These are phyloP conservation scores for Diaporthe nobilis DNA, from an alignment of 2,329 filamentous ascomycete genomes.

Conservation along the genomic window DNA sequence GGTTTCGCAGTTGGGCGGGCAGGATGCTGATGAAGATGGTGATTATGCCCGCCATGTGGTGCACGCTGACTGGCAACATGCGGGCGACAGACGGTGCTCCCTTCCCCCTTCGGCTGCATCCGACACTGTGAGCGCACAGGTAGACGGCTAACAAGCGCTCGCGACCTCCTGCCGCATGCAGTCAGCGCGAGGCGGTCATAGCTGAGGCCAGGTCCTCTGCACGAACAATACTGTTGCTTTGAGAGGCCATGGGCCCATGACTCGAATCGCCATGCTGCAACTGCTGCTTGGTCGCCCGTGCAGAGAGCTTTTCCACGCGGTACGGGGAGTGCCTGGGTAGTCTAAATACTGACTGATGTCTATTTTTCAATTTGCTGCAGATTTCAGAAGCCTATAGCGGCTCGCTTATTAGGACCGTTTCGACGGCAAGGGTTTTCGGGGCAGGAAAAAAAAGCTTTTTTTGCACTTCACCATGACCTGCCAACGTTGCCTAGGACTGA, in stretches of 20 bases:
- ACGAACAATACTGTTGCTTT: slow-evolving; percentile 7
- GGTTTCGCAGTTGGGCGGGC: neutral
- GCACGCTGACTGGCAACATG: slow-evolving; percentile 15
- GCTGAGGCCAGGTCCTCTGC: slow-evolving; percentile 17
- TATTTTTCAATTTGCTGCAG: slow-evolving; percentile 16
- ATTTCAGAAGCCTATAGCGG: slow-evolving; percentile 6
- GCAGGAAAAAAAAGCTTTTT: slow-evolving; percentile 24
- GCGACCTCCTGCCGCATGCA: slow-evolving; percentile 30
- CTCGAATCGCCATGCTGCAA: slow-evolving; percentile 17
- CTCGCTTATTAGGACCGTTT: slow-evolving; percentile 3
- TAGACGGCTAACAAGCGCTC: slow-evolving; percentile 14
- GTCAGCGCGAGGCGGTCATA: slow-evolving; percentile 33
- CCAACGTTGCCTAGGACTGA: slow-evolving; percentile 5
- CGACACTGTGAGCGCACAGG: slow-evolving; percentile 7
- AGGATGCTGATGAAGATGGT: neutral
- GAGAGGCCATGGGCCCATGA: slow-evolving; percentile 23
- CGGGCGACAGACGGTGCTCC: slow-evolving; percentile 1
- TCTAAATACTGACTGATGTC: neutral
- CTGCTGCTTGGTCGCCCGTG: neutral
- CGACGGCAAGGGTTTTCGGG: slow-evolving; percentile 10
- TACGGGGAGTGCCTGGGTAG: slow-evolving; percentile 1
- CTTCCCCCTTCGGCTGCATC: neutral
- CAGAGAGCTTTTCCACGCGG: slow-evolving; percentile 1
- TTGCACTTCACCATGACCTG: slow-evolving; percentile 2
- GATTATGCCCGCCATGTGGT: slow-evolving; percentile 19